Conservation (phyloP, 371 early-diverging fungal species). For the Umbelopsis sp. region DNA sequence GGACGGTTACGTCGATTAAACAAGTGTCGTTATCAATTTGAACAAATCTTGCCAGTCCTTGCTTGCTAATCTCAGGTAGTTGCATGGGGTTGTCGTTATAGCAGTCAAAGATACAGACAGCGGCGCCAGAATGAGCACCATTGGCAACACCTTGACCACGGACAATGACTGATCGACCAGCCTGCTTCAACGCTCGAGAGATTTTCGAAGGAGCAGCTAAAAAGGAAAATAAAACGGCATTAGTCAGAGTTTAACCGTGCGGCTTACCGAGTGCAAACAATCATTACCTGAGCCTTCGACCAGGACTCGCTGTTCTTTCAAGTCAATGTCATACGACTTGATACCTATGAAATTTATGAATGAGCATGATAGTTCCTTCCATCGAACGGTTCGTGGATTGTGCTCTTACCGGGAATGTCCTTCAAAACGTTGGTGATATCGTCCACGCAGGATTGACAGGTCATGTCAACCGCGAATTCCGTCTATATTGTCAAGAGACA, state of each 20-base stretch:
- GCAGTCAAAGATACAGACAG: constrained; percentile 87
- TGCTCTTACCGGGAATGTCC: constrained; percentile 47
- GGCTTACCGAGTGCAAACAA: too few relatives aligned
- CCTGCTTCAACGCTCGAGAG: constrained; percentile 60
- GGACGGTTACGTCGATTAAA: constrained; percentile 77
- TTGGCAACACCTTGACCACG: constrained; percentile 77
- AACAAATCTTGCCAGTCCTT: constrained; percentile 84
- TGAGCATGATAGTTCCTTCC: constrained; percentile 13
- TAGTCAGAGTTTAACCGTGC: too few relatives aligned
- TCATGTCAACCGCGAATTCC: constrained; percentile 86
- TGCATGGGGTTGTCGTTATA: constrained; percentile 44
- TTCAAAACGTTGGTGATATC: constrained; percentile 63
- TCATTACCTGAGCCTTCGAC: constrained; percentile 65
- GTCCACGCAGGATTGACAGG: constrained; percentile 76
- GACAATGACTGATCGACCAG: constrained; percentile 75
- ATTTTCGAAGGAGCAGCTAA: constrained; percentile 71
- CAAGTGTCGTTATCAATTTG: constrained; percentile 72
- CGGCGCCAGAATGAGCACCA: constrained; percentile 72
- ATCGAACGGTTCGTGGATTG: neutral
- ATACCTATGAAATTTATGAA: constrained; percentile 38
- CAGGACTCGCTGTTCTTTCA: constrained; percentile 61
- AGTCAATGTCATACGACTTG: constrained; percentile 57
- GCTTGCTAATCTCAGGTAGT: constrained; percentile 45
- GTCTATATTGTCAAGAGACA: constrained; percentile 40
- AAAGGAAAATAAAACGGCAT: neutral